phyloP scores from a whole-genome alignment of 495 filamentous ascomycete species.

The Barbatosphaeria neglecta region DNA sequence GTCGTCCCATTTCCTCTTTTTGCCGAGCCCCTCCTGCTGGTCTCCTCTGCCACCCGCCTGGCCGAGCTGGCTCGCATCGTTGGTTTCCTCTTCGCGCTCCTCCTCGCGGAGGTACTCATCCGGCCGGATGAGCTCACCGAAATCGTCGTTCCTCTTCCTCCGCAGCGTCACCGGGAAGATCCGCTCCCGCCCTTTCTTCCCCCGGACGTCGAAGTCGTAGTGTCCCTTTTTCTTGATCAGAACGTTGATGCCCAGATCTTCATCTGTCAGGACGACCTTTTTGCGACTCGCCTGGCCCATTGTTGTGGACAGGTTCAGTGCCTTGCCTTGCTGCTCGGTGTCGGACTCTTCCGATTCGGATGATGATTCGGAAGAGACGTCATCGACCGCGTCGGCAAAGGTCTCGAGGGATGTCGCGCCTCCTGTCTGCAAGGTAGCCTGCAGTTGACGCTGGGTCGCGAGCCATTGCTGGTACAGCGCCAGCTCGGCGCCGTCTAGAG shows the following conservation, averaged over 20 bases:
- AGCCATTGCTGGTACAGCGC: conserved; percentile 81
- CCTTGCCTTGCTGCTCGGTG: conserved; percentile 81
- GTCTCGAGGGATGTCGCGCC: conserved; percentile 53
- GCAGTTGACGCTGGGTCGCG: conserved; percentile 66
- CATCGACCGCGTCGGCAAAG: conserved; percentile 70
- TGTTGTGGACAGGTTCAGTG: conserved; percentile 75
- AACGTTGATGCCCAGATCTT: conserved; percentile 83
- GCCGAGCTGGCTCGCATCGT: conserved; percentile 44
- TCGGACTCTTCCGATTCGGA: conserved; percentile 82
- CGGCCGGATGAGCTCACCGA: conserved; percentile 82
- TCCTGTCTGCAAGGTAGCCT: conserved; percentile 59
- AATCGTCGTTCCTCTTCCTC: conserved; percentile 74
- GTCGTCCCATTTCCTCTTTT: conserved; percentile 91
- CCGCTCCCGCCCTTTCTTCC: conserved; percentile 83
- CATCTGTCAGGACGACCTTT: conserved; percentile 69
- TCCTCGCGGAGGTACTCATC: conserved; percentile 93
- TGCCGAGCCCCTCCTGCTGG: conserved; percentile 59
- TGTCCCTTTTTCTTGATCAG: conserved; percentile 77
- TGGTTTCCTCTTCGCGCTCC: conserved; percentile 77
- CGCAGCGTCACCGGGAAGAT: conserved; percentile 83
- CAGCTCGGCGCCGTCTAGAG: conserved; percentile 63
- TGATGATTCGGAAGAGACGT: conserved; percentile 65
- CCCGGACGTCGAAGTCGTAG: conserved; percentile 86
- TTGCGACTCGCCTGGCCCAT: conserved; percentile 69
- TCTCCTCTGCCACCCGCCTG: conserved; percentile 29